Evolutionary conservation across 2,329 filamentous ascomycete species (phyloP), one percentile per base, ranked within the genome.

Genomic region (Sphaerulina populicola): DNA sequence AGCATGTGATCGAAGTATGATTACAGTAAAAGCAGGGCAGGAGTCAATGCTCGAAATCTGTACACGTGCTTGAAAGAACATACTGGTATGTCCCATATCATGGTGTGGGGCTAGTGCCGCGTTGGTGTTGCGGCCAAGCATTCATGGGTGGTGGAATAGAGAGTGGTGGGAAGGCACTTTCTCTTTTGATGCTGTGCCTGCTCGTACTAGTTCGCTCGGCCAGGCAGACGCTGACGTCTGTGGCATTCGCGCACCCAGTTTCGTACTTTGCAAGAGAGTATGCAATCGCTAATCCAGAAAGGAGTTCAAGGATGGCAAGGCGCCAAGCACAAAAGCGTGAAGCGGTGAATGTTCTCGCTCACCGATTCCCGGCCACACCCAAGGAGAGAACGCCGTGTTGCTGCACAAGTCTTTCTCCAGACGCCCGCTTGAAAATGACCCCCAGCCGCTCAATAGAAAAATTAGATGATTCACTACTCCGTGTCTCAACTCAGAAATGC

Each of bases 281-380:
- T 58, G 54, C 56, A 56, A 56, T 52, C 52, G 52, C 55, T 57
- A 55, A 55, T 55, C 53, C 55, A 55, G 55, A 48, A 23, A 12
- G 21, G 23, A 27, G 39, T 18, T 41, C 39, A 41, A 41, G 45
- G 53, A 56, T 49, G 54, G 50, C 44, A 54, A 54, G 49, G 57
- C 52, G 43, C 55, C 55, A 57, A 52, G 45, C 47, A 44, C 35
- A 52, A 39, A 40, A 36, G 36, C 44, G 45, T 45, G 41, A 51
- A 54, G 43, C 46, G 44, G 15, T 42, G 46, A 48, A 38, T 33
- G 37, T 33, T 47, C 37, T 31, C 37, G 18, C 14, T 37, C 30
- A 27, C 37, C 46, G 30, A 37, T 41, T 41, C 37, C 38, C 12
- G 30, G 23, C 37, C 46, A 41, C 39, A 48, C 44, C 37, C 46